Base-by-base conservation (phyloP, 768 basidiomycete species). In the Rickenella mellea region DNA sequence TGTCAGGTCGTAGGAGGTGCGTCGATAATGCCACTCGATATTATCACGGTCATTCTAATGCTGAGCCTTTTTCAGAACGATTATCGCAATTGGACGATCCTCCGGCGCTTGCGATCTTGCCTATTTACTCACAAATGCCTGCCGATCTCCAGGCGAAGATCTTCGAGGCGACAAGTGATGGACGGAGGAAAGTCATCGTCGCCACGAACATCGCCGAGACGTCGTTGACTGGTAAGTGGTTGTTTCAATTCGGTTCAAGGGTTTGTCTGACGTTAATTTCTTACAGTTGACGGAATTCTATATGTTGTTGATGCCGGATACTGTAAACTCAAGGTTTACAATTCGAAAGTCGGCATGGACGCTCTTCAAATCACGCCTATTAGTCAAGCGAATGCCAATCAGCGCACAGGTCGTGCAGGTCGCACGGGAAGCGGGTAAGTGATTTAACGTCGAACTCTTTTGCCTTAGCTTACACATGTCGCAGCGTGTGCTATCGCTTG, bases 131-230 rank as follows among this genome's bases (percentile, higher is more conserved):
- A 3, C 94, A 97, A 58, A 98, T 98, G 96, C 96, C 96, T 8
- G 96, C 96, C 5, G 96, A 98, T 66, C 66, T 99, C 27, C 96
- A 99, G 58, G 94, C 96, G 19, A 94, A 91, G 60, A 99, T 99
- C 47, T 98, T 98, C 53, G 85, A 92, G 44, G 80, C 94, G 6
- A 98, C 96, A 0, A 68, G 76, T 19, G 96, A 99, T 60, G 96
- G 96, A 2, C 73, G 96, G 35, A 70, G 96, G 41, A 99, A 99
- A 64, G 91, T 94, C 42, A 92, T 99, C 48, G 93, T 98, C 1
- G 96, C 96, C 1, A 99, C 94, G 4, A 99, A 99, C 61, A 99
- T 98, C 44, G 94, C 96, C 2, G 96, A 99, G 64, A 99, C 96
- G 0, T 98, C 96, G 0, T 63, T 98, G 51, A 99, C 94, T 5